A percentile compares a stretch with the other conserved stretches of the same genome.
Conservation (phyloP, 495 filamentous ascomycete genomes). For the Pyrenopolyporus hunteri region DNA sequence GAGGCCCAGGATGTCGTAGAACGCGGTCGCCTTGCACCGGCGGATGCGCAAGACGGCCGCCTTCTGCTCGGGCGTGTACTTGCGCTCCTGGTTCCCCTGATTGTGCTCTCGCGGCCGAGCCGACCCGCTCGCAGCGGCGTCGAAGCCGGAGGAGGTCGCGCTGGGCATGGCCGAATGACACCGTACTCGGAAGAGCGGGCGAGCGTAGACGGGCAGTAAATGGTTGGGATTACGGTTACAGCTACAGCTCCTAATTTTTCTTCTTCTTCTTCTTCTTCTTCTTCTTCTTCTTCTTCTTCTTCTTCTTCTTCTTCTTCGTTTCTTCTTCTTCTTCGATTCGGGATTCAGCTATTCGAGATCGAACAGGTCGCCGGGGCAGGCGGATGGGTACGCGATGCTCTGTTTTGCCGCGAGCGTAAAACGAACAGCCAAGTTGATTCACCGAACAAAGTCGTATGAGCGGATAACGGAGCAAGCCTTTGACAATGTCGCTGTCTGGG, state of each 20-base stretch:
- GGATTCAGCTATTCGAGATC: neutral
- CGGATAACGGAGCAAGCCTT: neutral
- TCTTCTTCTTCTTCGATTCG: neutral
- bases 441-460: neutral
- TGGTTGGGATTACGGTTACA: neutral
- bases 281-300: neutral
- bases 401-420: neutral
- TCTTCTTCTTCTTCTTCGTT: neutral
- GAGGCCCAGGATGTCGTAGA: constrained; percentile 86
- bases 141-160: constrained; percentile 75
- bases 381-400: constrained; percentile 4
- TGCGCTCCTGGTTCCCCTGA: constrained; percentile 89
- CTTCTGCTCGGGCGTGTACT: constrained; percentile 89
- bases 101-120: constrained; percentile 84
- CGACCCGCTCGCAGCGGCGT: constrained; percentile 63
- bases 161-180: constrained; percentile 67
- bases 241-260: no score
- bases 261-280: no score
- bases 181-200: constrained; percentile 3
- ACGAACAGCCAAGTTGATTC: neutral
- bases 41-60: constrained; percentile 86
- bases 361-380: neutral
- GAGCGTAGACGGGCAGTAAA: neutral
- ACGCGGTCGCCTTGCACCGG: constrained; percentile 80
- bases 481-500: neutral